Base-by-base conservation (phyloP, 1,139 yeast genomes). In the Pichia sorboxylosa region DNA sequence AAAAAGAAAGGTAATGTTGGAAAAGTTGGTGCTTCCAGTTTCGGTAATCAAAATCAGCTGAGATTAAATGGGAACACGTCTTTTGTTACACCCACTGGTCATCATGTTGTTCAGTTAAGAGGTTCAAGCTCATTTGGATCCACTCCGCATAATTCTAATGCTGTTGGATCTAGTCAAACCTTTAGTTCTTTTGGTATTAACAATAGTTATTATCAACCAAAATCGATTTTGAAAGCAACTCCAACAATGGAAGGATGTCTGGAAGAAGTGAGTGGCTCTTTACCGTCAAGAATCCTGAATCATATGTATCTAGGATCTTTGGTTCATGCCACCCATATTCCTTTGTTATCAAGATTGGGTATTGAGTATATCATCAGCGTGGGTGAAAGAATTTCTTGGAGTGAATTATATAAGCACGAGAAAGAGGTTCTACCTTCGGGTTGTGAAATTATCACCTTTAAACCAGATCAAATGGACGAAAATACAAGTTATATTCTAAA, bases 291-390 rank as follows among this genome's bases (percentile, higher is more conserved):
- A 33, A 77, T 90, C 4, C 56, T 87, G 31, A 83, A 92, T 0
- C 90, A 87, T 54, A 55, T 90, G 45, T 90, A 85, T 50, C 62
- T 90, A 35, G 98, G 98, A 0, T 79, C 93, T 2, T 60, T 85
- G 33, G 69, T 61, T 31, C 96, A 90, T 57, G 97, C 97, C 6
- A 74, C 73, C 41, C 71, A 77, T 45, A 65, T 79, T 3, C 70
- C 73, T 5, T 56, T 87, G 45, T 59, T 90, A 36, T 55, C 60
- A 21, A 67, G 66, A 32, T 57, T 90, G 16, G 90, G 85, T 0
- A 83, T 90, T 35, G 68, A 66, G 19, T 73, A 82, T 37, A 66
- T 90, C 11, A 73, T 90, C 6, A 79, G 94, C 3, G 95, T 90
- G 7, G 98, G 97, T 1, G 97, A 87, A 48, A 61, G 59, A 9